Evolutionary conservation across 345 rosid genomes (phyloP), one percentile per base, ranked within the genome.

Genomic region (Arabidopsis arenosa): DNA sequence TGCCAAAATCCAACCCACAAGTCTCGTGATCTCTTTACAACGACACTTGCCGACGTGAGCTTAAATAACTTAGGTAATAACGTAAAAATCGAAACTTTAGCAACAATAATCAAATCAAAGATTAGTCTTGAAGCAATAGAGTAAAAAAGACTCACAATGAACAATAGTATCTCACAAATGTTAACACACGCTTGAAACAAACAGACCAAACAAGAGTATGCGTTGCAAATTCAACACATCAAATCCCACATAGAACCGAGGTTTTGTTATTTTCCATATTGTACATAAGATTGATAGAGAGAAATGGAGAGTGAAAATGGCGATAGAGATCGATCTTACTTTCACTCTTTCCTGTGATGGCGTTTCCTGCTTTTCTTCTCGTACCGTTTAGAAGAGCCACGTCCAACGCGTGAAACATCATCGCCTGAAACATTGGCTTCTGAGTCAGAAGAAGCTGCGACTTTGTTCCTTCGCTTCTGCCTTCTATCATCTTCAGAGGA

Each of bases 331-430:
- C 3, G 21, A 9, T 44, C 36, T 32, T 7, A 40, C 68, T 76
- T 26, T 77, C 41, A 72, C 37, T 65, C 68, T 63, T 82, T 84
- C 57, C 74, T 63, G 73, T 78, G 65, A 55, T 51, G 88, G 15
- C 70, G 86, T 64, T 74, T 91, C 71, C 83, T 90, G 71, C 86
- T 84, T 77, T 88, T 86, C 76, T 83, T 86, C 85, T 83, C 85
- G 65, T 65, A 84, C 43, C 89, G 75, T 43, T 88, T 84, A 55
- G 80, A 85, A 41, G 87, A 76, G 7, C 81, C 83, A 70, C 96
- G 77, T 72, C 93, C 98, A 77, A 75, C 72, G 12, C 96, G 86
- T 0, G 82, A 72, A 63, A 63, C 88, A 39, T 92, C 97, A 52
- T 53, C 77, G 0, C 68, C 68, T 3, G 81, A 72, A 59, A 39